A percentile compares a stretch with the other conserved stretches of the same genome.
Evolutionary conservation across 2,329 filamentous ascomycete species (phyloP).

Genomic region (Diaporthe amygdali): DNA sequence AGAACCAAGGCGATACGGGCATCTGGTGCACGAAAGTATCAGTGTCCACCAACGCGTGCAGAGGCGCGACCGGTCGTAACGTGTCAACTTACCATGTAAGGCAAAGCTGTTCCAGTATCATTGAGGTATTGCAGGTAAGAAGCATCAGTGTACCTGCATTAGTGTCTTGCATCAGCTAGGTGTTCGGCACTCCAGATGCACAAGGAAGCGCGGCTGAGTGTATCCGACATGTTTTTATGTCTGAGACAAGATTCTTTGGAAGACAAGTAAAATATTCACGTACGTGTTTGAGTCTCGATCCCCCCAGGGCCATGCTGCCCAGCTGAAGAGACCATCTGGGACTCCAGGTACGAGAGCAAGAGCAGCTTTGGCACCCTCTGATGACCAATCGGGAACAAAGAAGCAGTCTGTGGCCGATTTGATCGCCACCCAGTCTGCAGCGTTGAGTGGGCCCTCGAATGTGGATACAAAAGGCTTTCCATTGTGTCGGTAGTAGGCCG

Average conservation of each 20-base stretch:
- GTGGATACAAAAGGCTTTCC: slow-evolving; percentile 52
- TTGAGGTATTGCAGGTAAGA: slow-evolving; percentile 39
- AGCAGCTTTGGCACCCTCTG: slow-evolving; percentile 38
- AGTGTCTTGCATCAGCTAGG: neutral
- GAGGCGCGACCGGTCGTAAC: too few relatives aligned
- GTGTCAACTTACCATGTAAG: slow-evolving; percentile 59
- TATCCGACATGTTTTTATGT: too few relatives aligned
- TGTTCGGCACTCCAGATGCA: neutral
- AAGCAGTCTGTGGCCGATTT: slow-evolving; percentile 38
- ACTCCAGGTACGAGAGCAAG: slow-evolving; percentile 23
- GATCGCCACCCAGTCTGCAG: slow-evolving; percentile 49
- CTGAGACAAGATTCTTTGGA: too few relatives aligned
- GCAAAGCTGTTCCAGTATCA: slow-evolving; percentile 33
- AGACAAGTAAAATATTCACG: slow-evolving; percentile 39
- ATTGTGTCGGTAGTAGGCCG: slow-evolving; percentile 34
- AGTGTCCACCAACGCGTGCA: too few relatives aligned
- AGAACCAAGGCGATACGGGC: too few relatives aligned
- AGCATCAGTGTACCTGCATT: slow-evolving; percentile 31
- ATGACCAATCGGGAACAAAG: slow-evolving; percentile 54
- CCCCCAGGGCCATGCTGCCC: slow-evolving; percentile 43
- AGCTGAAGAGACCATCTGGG: slow-evolving; percentile 43
- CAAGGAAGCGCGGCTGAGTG: too few relatives aligned
- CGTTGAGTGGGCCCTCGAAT: slow-evolving; percentile 51
- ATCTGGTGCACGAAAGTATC: too few relatives aligned
- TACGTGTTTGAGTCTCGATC: slow-evolving; percentile 34